Evolutionary conservation across 1,284 basidiomycete genomes (phyloP).

Genomic region (Ustilago shanxiensis): DNA sequence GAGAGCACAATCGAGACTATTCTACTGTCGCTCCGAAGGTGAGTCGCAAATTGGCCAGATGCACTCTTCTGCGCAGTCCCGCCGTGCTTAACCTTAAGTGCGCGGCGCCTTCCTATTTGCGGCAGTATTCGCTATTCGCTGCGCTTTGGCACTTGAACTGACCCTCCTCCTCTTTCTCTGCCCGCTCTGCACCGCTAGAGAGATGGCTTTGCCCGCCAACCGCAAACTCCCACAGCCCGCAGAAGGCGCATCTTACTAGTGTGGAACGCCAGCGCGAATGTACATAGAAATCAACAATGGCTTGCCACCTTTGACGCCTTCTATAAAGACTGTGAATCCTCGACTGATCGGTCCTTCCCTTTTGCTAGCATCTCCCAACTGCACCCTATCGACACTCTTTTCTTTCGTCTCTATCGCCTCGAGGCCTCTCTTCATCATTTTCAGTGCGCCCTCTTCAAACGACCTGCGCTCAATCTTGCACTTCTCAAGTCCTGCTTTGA

Average conservation of each 20-base stretch:
- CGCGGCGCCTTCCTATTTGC: slow-evolving; percentile 7
- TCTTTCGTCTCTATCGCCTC: background rate
- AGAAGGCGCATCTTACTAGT: slow-evolving; percentile 76
- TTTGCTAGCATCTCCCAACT: background rate
- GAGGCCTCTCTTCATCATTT: background rate
- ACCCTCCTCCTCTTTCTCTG: background rate
- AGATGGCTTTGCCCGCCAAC: slow-evolving; percentile 92
- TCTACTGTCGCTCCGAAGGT: slow-evolving; percentile 67
- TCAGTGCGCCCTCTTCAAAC: background rate
- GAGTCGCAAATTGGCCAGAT: slow-evolving; percentile 23
- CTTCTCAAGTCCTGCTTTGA: background rate
- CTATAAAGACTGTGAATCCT: background rate
- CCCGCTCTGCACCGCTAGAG: slow-evolving; percentile 74
- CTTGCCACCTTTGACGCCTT: slow-evolving; percentile 7
- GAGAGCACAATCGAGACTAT: slow-evolving; percentile 68
- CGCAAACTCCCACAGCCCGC: slow-evolving; percentile 94
- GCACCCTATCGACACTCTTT: too few relatives aligned
- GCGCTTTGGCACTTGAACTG: slow-evolving; percentile 1
- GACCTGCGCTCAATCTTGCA: background rate
- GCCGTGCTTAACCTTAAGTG: slow-evolving; percentile 11
- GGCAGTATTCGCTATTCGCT: background rate
- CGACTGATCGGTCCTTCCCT: background rate
- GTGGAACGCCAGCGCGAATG: slow-evolving; percentile 6
- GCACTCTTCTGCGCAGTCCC: slow-evolving; percentile 16
- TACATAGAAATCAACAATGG: slow-evolving; percentile 26